Evolutionary conservation across 768 basidiomycete genomes (phyloP), one percentile per base, ranked within the genome.

Genomic region (Xanthoconium stramineum): DNA sequence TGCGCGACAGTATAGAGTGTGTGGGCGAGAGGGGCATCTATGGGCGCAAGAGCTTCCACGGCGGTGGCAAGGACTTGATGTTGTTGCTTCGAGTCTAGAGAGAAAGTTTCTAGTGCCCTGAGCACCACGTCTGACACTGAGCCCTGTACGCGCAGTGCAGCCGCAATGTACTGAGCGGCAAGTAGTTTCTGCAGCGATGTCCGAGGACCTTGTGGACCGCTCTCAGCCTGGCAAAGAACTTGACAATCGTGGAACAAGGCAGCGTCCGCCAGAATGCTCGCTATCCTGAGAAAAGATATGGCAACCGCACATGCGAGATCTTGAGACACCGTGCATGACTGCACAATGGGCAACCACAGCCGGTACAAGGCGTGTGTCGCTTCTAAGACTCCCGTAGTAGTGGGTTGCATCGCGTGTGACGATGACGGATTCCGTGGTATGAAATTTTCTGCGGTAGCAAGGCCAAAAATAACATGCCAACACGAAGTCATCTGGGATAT

Each of bases 251-350:
- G 65, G 35, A 71, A 66, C 12, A 84, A 60, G 10, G 65, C 57
- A 1, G 52, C 61, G 51, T 83, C 80, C 6, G 57, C 61, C 7
- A 76, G 67, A n/a, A 64, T 55, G 15, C 67, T 74, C 9, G 81
- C 74, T 33, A 83, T 62, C 43, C 71, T 78, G 32, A 84, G 66
- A 61, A 84, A 82, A 1, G 78, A 67, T 7, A 74, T 67, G 6
- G 74, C 59, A 36, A 81, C 67, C 9, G 72, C 70, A 29, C 60
- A 57, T 4, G 58, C 44, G 20, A 70, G 43, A 39, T 58, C 56
- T 20, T 74, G 75, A n/a, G 72, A 65, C 8, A 80, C 68, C 3
- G 62, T 54, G 67, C 64, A 28, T 55, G 61, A 20, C n/a, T 53
- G 50, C 14, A 50, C 61, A 53, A 47, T 55, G 39, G 29, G 64